phyloP scores from a whole-genome alignment of 1,284 basidiomycete species.

The Peniophora sp. region DNA sequence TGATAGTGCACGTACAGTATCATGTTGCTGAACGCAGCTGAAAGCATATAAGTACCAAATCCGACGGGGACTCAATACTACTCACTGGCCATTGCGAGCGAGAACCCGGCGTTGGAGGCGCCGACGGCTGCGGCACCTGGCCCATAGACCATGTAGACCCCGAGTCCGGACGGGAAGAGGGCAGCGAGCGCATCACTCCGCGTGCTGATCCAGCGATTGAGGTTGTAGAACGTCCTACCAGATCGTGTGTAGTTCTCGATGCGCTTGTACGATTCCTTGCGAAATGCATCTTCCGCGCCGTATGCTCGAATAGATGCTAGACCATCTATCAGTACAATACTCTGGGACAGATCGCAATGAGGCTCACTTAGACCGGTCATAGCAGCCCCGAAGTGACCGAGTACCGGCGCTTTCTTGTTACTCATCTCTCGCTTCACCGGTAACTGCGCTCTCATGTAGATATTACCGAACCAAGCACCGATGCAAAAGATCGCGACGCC shows the following conservation, averaged over 20 bases:
- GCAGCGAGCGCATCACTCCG: conserved; percentile 44
- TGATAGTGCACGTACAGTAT: conserved; percentile 48
- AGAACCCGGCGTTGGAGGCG: conserved; percentile 40
- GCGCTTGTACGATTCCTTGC: conserved; percentile 31
- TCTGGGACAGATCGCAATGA: background rate
- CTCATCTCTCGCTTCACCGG: conserved; percentile 71
- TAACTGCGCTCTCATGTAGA: conserved; percentile 70
- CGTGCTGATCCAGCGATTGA: conserved; percentile 53
- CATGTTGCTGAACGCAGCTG: conserved; percentile 45
- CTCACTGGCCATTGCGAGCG: conserved; percentile 41
- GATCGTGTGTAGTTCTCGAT: conserved; percentile 42
- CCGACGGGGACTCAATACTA: background rate
- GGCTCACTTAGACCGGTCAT: conserved; percentile 55
- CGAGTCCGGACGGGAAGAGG: conserved; percentile 42
- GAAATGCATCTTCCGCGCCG: conserved; percentile 41
- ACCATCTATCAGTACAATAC: conserved; percentile 1
- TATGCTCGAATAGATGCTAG: conserved; percentile 58
- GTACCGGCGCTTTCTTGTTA: conserved; percentile 58
- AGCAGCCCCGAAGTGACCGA: conserved; percentile 64
- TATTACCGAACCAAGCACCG: conserved; percentile 37
- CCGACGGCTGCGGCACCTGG: conserved; percentile 23
- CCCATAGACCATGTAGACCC: conserved; percentile 44
- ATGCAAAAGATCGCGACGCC: conserved; percentile 31
- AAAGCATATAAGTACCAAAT: background rate
- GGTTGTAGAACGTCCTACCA: conserved; percentile 41